phyloP scores from a whole-genome alignment of 2,329 filamentous ascomycete species.

The Hortaea sp. region DNA sequence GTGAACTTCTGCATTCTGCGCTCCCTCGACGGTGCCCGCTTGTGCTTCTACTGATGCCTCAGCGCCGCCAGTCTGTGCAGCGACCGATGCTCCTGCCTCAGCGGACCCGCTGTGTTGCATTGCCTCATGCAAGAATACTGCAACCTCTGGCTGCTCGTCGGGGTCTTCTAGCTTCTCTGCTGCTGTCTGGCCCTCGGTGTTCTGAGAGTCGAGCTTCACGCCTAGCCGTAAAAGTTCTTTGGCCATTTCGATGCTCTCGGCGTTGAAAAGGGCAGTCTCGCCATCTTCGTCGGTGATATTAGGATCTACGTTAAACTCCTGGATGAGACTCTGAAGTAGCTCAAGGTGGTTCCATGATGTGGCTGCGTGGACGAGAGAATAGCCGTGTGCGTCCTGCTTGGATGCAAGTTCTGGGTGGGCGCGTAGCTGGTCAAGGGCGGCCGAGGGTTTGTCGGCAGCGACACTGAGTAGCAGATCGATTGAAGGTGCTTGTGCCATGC shows the following conservation, averaged over 20 bases:
- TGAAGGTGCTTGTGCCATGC: conserved; percentile 21
- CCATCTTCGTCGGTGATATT: conserved; percentile 82
- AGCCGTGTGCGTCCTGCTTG: conserved; percentile 79
- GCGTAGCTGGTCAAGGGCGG: conserved; percentile 64
- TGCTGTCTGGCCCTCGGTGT: conserved; percentile 69
- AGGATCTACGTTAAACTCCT: conserved; percentile 66
- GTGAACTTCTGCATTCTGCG: conserved; percentile 17
- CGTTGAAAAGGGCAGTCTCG: conserved; percentile 91
- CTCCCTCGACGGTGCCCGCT: conserved; percentile 10
- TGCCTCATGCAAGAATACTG: conserved; percentile 53
- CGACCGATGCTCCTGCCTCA: conserved; percentile 7
- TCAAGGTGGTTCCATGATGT: conserved; percentile 83
- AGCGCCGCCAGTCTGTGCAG: conserved; percentile 8
- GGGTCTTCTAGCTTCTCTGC: conserved; percentile 70
- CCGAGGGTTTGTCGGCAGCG: conserved; percentile 69
- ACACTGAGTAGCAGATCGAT: conserved; percentile 42
- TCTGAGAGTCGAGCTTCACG: conserved; percentile 54
- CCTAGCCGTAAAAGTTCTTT: conserved; percentile 69
- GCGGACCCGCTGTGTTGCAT: conserved; percentile 7
- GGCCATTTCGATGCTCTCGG: conserved; percentile 70
- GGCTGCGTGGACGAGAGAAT: conserved; percentile 86
- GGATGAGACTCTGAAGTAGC: conserved; percentile 65
- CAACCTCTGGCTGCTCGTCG: conserved; percentile 66
- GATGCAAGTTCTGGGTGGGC: conserved; percentile 66
- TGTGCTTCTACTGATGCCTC: conserved; percentile 24